These are phyloP conservation scores for Solanum rostratum DNA, from an alignment of 257 asterid species.

Conservation along the genomic window DNA sequence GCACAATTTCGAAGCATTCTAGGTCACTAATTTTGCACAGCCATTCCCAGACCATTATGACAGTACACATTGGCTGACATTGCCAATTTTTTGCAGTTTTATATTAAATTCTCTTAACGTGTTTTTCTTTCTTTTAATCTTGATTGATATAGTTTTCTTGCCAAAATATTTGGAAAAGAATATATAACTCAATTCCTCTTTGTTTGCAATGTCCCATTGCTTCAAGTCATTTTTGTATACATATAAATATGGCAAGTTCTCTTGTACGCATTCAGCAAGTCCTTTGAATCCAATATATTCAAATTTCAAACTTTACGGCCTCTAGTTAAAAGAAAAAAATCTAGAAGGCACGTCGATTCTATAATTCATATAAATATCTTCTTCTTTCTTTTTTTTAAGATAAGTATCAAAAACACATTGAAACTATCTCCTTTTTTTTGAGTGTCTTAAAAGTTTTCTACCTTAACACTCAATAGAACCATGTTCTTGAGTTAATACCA, in stretches of 20 bases:
- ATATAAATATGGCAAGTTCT: not conserved
- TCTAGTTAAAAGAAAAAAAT: not conserved
- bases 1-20: not conserved
- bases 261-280: not conserved
- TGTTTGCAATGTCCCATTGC: not conserved
- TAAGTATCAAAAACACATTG: too few species aligned
- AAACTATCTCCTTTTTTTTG: too few species aligned
- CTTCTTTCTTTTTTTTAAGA: too few species aligned
- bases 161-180: not conserved
- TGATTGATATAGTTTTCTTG: not conserved
- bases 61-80: not conserved
- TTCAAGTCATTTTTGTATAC: not conserved
- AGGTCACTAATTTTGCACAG: not conserved
- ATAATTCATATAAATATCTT: too few species aligned
- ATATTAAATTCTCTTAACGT: too few species aligned
- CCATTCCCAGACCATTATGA: not conserved
- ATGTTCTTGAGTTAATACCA: too few species aligned
- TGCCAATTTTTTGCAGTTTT: too few species aligned
- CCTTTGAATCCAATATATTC: not conserved
- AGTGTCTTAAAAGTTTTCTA: too few species aligned
- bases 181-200: not conserved
- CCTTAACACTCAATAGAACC: too few species aligned
- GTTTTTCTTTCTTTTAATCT: too few species aligned
- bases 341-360: not conserved
- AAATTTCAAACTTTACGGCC: not conserved